phyloP scores from a whole-genome alignment of 192 early-diverging fungal species.

The Allomyces macrogynus region DNA sequence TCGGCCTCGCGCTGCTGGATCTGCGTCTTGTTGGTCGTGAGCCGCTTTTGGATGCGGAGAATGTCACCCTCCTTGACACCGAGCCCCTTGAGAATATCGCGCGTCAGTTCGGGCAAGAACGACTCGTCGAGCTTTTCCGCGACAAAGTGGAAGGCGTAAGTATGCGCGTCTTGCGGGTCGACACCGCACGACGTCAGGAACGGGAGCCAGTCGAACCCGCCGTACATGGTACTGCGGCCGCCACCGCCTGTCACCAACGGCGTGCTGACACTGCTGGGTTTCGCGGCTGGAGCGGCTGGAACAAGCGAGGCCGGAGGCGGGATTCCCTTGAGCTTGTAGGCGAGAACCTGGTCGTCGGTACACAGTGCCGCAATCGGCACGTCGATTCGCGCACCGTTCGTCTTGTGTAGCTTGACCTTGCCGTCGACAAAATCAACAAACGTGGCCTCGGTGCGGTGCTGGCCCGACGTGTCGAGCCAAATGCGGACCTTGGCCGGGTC shows the following conservation, averaged over 20 bases:
- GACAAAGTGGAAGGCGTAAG: conserved; percentile 68
- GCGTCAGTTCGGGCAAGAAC: conserved; percentile 52
- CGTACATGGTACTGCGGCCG: conserved; percentile 9
- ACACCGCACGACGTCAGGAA: conserved; percentile 63
- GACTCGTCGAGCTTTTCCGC: conserved; percentile 67
- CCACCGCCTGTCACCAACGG: conserved; percentile 1
- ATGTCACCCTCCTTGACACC: conserved; percentile 75
- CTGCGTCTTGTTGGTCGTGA: conserved; percentile 12
- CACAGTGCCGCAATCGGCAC: conserved; percentile 79
- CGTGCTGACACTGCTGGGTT: conserved; percentile 8
- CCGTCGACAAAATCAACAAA: conserved; percentile 58
- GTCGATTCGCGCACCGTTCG: conserved; percentile 81
- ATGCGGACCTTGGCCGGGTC: conserved; percentile 49
- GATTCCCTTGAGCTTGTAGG: conserved; percentile 7
- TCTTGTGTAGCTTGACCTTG: conserved; percentile 80
- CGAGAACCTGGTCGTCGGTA: conserved; percentile 12
- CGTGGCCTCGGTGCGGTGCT: conserved; percentile 82
- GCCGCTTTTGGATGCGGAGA: conserved; percentile 44
- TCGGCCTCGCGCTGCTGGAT: background rate
- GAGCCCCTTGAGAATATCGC: conserved; percentile 51
- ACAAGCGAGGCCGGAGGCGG: conserved; percentile 7
- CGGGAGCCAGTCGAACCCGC: conserved; percentile 86
- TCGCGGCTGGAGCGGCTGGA: too few relatives aligned
- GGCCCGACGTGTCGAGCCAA: conserved; percentile 83
- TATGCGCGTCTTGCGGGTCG: conserved; percentile 49